Percentiles rank a stretch among this genome's conserved stretches.
Evolutionary conservation across 1,284 basidiomycete genomes (phyloP).

Genomic region (Moesziomyces globuligerus): DNA sequence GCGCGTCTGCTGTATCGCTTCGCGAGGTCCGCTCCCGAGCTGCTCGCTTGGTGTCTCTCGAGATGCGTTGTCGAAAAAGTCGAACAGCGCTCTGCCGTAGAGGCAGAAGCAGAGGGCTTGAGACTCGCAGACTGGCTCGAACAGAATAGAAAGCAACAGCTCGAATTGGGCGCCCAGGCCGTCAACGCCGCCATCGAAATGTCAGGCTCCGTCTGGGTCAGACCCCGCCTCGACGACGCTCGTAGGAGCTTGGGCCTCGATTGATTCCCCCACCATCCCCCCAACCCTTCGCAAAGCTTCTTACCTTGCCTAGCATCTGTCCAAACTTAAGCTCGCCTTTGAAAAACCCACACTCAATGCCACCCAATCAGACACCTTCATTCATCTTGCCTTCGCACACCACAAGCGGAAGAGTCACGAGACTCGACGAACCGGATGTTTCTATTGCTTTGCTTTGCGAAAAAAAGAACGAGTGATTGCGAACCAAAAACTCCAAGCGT

Average conservation of each 20-base stretch:
- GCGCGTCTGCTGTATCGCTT: slow-evolving; percentile 56
- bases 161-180: slow-evolving; percentile 31
- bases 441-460: not conserved
- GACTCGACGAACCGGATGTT: not conserved
- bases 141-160: slow-evolving; percentile 7
- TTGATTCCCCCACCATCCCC: too few relatives aligned
- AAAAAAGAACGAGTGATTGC: not conserved
- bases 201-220: slow-evolving; percentile 60
- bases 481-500: not conserved
- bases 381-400: too few relatives aligned
- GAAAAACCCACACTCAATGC: too few relatives aligned
- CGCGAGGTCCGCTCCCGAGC: slow-evolving; percentile 46
- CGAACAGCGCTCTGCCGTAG: slow-evolving; percentile 38
- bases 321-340: too few relatives aligned
- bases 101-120: slow-evolving; percentile 52
- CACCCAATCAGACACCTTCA: too few relatives aligned
- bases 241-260: slow-evolving; percentile 36
- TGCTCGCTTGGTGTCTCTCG: slow-evolving; percentile 54
- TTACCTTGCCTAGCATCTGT: too few relatives aligned
- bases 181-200: slow-evolving; percentile 57
- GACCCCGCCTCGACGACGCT: slow-evolving; percentile 61
- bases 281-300: too few relatives aligned
- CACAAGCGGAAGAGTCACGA: too few relatives aligned
- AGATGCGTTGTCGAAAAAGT: slow-evolving; percentile 49
- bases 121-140: slow-evolving; percentile 50